Conservation (phyloP, 2,329 filamentous ascomycete genomes). For the Diaporthe destruens region DNA sequence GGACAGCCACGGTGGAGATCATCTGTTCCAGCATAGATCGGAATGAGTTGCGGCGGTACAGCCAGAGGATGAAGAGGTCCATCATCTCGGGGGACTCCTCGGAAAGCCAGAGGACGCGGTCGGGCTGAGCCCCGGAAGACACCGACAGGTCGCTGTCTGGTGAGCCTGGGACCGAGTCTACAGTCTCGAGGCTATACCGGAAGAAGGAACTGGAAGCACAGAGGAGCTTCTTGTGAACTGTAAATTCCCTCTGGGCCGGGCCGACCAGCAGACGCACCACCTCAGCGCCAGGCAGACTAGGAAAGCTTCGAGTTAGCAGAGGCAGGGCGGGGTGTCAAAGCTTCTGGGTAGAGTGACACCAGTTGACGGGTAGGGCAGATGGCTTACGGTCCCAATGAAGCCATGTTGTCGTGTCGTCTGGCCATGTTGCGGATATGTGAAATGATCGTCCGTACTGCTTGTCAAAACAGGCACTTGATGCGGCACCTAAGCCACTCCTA, state of each 20-base stretch:
- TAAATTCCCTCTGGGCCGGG: conserved; percentile 56
- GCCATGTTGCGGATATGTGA: conserved; percentile 14
- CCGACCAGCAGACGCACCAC: conserved; percentile 57
- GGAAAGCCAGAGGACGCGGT: conserved; percentile 53
- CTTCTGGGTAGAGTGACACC: neutral
- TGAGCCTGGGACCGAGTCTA: conserved; percentile 50
- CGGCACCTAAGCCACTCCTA: neutral
- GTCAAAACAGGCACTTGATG: conserved; percentile 17
- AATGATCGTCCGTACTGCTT: neutral
- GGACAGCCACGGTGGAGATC: conserved; percentile 48
- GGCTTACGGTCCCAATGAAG: conserved; percentile 35
- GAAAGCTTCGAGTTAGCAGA: conserved; percentile 25
- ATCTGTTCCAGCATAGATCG: conserved; percentile 58
- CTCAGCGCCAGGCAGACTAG: conserved; percentile 41
- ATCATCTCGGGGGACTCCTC: conserved; percentile 65
- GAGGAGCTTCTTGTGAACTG: conserved; percentile 59
- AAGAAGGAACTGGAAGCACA: conserved; percentile 63
- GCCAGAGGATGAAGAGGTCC: conserved; percentile 65
- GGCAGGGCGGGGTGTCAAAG: neutral
- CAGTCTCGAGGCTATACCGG: conserved; percentile 54
- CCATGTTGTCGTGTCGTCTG: conserved; percentile 33
- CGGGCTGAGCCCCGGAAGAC: conserved; percentile 46
- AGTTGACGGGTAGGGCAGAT: too few relatives aligned
- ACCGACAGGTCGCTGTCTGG: conserved; percentile 40
- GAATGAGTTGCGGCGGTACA: conserved; percentile 60